Evolutionary conservation across 2,329 filamentous ascomycete genomes (phyloP).

Genomic region (Ophiosphaerella narmari): DNA sequence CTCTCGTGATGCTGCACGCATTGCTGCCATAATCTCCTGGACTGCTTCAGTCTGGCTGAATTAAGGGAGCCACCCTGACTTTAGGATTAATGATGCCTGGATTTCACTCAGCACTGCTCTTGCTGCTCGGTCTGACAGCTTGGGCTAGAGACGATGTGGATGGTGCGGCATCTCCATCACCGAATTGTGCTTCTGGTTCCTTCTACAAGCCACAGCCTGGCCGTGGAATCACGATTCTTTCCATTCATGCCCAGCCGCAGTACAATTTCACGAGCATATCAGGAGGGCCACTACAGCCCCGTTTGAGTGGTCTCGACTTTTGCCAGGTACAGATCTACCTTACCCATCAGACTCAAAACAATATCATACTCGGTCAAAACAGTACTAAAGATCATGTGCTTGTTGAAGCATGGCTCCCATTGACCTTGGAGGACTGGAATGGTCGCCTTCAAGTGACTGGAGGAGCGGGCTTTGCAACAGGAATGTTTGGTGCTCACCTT

Average conservation of each 20-base stretch:
- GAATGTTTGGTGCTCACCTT: constrained; percentile 29
- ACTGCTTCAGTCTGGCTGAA: too few species aligned
- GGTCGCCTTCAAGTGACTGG: constrained; percentile 39
- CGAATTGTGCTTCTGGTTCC: constrained; percentile 9
- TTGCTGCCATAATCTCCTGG: too few species aligned
- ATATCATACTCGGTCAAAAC: neutral
- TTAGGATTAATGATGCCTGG: neutral
- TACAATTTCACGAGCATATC: constrained; percentile 17
- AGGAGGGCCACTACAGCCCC: constrained; percentile 7
- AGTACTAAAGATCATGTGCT: constrained; percentile 23
- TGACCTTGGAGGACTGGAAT: constrained; percentile 33
- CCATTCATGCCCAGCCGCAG: constrained; percentile 14
- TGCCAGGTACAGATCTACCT: constrained; percentile 30
- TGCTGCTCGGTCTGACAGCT: neutral
- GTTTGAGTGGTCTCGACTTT: constrained; percentile 20
- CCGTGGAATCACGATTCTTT: constrained; percentile 14
- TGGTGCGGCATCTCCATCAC: neutral
- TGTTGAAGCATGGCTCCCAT: constrained; percentile 39
- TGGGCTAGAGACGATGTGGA: neutral
- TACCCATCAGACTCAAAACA: constrained; percentile 12
- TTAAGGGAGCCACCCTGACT: too few species aligned
- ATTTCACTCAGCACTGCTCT: neutral
- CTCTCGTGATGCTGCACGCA: too few species aligned
- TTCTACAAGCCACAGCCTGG: constrained; percentile 9
- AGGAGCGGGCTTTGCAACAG: constrained; percentile 35